Base-by-base conservation (phyloP, 192 early-diverging fungal genomes). In the Backusella circina region DNA sequence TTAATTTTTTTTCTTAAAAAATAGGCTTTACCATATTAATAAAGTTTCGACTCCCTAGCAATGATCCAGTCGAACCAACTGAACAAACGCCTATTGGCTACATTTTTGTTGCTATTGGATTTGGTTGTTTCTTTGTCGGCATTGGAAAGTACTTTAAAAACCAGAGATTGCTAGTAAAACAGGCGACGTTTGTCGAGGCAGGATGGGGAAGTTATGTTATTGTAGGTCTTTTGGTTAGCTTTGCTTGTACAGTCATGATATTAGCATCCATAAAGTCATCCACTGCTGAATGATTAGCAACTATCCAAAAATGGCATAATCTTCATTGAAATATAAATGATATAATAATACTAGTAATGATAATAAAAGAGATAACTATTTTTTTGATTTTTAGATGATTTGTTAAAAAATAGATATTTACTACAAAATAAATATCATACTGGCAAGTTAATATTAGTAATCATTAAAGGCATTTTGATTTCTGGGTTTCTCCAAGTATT, bases 21-120 rank as follows among this genome's bases (percentile, higher is more conserved):
- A 38, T 30, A 83, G 81, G 81, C 12, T 76, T 83, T 50, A 77
- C 81, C 1, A 61, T 83, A 12, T 64, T 76, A 36, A 51, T 77
- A 9, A 73, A 79, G 44, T 76, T 83, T 39, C 73, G 77, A 12
- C 50, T 83, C 2, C 77, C 73, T 13, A 67, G 57, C 44, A 31
- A 7, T 47, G 8, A 65, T 3, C 21, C 23, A 18, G 33, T 28
- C 26, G 68, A 75, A 21, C 68, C 73, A 10, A 16, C 32, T 18
- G 67, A 68, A 21, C 35, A 35, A 37, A 33, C 32, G 12, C 16
- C 32, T 10, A 61, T 83, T 70, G 81, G 81, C 18, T 68, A 73
- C 31, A 28, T 64, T 7, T 83, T 79, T 74, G 65, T 74, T 15
- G 71, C 71, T 66, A 70, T 79, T 41, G 81, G 81, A 6, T 16